Conservation (phyloP, 169 alveolate genomes). For the Plasmodium adleri region DNA sequence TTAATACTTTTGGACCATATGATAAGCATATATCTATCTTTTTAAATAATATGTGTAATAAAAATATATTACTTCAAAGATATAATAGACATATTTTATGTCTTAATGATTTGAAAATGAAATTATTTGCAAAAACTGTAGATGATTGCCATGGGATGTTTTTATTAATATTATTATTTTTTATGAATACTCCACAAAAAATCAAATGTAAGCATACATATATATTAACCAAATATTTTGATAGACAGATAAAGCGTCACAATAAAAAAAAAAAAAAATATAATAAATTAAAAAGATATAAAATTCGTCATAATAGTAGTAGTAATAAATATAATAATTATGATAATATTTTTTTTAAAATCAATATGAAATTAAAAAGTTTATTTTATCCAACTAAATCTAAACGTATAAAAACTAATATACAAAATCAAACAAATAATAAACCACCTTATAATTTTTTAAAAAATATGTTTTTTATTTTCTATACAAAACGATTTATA, state of each 20-base stretch:
- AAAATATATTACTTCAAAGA: slow-evolving; percentile 36
- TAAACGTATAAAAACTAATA: no score
- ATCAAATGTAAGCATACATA: slow-evolving; percentile 18
- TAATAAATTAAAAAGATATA: not conserved
- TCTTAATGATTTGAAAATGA: slow-evolving; percentile 67
- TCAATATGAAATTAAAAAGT: no score
- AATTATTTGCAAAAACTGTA: slow-evolving; percentile 69
- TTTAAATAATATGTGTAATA: slow-evolving; percentile 59
- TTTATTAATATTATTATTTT: slow-evolving; percentile 36
- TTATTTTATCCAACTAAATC: no score
- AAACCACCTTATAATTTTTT: no score
- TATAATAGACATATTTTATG: slow-evolving; percentile 34
- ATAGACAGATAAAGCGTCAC: not conserved
- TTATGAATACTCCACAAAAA: slow-evolving; percentile 54
- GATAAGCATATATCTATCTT: slow-evolving; percentile 43
- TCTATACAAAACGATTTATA: no score
- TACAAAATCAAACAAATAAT: no score
- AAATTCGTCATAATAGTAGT: no score
- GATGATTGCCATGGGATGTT: slow-evolving; percentile 75
- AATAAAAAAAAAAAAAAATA: not conserved
- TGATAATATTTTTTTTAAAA: no score
- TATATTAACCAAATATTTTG: slow-evolving; percentile 36
- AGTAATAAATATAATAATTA: no score
- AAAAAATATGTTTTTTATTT: no score
- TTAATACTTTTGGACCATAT: slow-evolving; percentile 43